A percentile compares a stretch with the other conserved stretches of the same genome.
Evolutionary conservation across 176 grass and related monocot genomes (phyloP).

Genomic region (Musa schizocarpa): DNA sequence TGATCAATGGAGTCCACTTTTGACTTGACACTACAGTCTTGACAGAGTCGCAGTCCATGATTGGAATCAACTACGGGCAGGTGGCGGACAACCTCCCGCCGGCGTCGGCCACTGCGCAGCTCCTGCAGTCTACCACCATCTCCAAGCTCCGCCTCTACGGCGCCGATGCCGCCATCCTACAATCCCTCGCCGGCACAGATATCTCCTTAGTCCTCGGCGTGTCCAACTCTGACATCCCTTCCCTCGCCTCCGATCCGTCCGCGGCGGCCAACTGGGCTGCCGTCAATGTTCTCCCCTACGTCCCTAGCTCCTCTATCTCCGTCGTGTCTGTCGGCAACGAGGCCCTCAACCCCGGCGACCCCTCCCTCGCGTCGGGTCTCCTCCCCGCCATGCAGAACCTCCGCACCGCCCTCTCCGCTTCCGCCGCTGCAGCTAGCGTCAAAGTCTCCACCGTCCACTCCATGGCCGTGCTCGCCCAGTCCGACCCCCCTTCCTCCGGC

Average conservation of each 20-base stretch:
- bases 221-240: not conserved
- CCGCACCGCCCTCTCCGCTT: not conserved
- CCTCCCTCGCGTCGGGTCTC: not conserved
- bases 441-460: constrained; percentile 13
- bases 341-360: not conserved
- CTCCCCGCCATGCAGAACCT: constrained; percentile 12
- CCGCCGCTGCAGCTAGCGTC: not conserved
- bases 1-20: not conserved
- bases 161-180: not conserved
- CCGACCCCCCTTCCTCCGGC: constrained; percentile 4
- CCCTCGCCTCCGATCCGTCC: constrained; percentile 6
- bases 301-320: not conserved
- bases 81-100: constrained; percentile 7
- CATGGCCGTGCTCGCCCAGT: not conserved
- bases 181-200: constrained; percentile 1
- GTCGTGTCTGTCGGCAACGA: constrained; percentile 5
- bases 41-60: constrained; percentile 1
- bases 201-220: constrained; percentile 5
- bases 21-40: not conserved
- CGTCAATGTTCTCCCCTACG: constrained; percentile 1
- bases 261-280: not conserved
- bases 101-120: not conserved
- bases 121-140: constrained; percentile 13
- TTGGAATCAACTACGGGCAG: constrained; percentile 2
- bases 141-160: constrained; percentile 11